A percentile compares a stretch with the other conserved stretches of the same genome.
Conservation (phyloP, 768 basidiomycete species). For the Boletus coccyginus region DNA sequence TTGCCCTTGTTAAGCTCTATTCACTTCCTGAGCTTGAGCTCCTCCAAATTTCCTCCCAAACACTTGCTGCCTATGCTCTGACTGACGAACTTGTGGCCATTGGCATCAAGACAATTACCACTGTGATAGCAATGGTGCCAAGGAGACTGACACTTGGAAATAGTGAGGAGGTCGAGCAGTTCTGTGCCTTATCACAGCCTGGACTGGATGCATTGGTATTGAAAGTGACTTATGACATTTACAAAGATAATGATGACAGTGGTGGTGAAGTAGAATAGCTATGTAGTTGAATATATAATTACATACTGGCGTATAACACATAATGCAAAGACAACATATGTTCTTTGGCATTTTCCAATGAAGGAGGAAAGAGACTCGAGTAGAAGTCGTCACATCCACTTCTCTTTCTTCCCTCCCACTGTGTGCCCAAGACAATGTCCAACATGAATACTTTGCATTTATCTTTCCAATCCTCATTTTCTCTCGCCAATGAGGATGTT, state of each 20-base stretch:
- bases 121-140: conserved; percentile 24
- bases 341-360: no score
- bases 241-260: neutral
- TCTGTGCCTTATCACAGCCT: neutral
- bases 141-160: conserved; percentile 3
- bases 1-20: conserved; percentile 23
- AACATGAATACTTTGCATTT: neutral
- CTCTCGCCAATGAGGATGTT: neutral
- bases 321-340: no score
- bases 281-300: no score
- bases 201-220: neutral
- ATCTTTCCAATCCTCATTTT: neutral
- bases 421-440: no score
- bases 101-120: conserved; percentile 10
- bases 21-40: conserved; percentile 18
- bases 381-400: no score
- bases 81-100: conserved; percentile 19
- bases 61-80: conserved; percentile 15
- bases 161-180: neutral
- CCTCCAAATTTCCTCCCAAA: conserved; percentile 12
- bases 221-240: neutral
- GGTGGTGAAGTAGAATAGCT: neutral
- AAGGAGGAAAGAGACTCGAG: no score
- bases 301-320: no score
- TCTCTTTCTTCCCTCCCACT: no score